Percentiles rank a stretch among this genome's conserved stretches.
Evolutionary conservation across 176 grass and related monocot genomes (phyloP).

Genomic region (Ampelocalamus luodianensis): DNA sequence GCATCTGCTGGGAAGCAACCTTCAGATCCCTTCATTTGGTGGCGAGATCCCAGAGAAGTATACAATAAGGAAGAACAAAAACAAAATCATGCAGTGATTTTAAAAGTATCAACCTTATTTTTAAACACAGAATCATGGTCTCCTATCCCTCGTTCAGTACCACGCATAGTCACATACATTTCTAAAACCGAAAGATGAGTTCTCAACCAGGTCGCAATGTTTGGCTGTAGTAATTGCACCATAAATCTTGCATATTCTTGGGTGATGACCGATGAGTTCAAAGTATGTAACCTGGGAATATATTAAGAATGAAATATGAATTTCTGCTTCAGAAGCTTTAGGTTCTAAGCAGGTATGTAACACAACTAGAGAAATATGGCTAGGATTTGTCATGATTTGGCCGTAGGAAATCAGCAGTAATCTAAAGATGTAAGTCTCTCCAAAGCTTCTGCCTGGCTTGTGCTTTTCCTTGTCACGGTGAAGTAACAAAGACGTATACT

Average conservation of each 20-base stretch:
- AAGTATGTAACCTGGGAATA: background rate
- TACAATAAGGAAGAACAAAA: background rate
- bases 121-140: slow-evolving; percentile 1
- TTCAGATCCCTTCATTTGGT: background rate
- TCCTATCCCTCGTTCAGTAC: background rate
- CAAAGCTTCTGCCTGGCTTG: background rate
- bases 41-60: background rate
- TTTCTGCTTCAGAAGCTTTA: slow-evolving; percentile 4
- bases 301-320: background rate
- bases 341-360: background rate
- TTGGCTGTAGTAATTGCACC: slow-evolving; percentile 1
- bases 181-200: background rate
- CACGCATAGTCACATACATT: background rate
- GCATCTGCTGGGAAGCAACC: background rate
- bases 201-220: background rate
- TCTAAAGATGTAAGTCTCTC: background rate
- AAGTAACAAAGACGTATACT: background rate
- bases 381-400: background rate
- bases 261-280: background rate
- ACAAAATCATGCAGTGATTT: background rate
- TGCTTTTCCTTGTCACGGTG: background rate
- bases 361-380: background rate
- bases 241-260: background rate
- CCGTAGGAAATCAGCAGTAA: background rate
- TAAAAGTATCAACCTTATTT: background rate